Evolutionary conservation across 768 basidiomycete genomes (phyloP), one percentile per base, ranked within the genome.

Genomic region (Auriculariales sp.): DNA sequence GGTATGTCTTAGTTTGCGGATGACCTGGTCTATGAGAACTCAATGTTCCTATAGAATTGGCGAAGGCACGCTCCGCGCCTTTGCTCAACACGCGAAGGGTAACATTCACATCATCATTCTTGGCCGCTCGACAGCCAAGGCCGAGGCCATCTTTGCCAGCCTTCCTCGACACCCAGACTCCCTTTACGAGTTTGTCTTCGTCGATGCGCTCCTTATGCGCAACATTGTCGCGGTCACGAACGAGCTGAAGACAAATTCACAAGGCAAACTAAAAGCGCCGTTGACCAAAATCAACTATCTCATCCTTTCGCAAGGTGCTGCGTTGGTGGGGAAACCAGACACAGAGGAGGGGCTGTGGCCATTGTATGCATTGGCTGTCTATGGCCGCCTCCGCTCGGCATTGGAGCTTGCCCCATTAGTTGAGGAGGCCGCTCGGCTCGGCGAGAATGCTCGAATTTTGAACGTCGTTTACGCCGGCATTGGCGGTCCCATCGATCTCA

Each of bases 201-300:
- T 39, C 30, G 52, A 53, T 25, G 52, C 47, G 14, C 27, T 39
- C 4, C 17, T 42, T 9, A 36, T 53, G 47, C 17, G 28, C 19
- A 24, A 27, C 4, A 32, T 53, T 9, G 34, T 24, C 3, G 44
- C 3, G 3, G 19, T 46, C 33, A 25, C 48, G 6, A 34, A 49
- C 7, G 36, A 49, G 25, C 35, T 53, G 9, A n/a, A n/a, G n/a
- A n/a, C n/a, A n/a, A 15, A 9, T 9, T 6, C 35, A 9, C 22
- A 22, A 6, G 10, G 10, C 0, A 22, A 15, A 2, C 59, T 73
- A 27, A 51, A 52, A 3, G 35, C 51, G 6, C 58, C 62, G 24
- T 59, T 71, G 11, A 63, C 68, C 0, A 75, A 71, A 57, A 57
- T 78, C 58, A 78, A 79, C 61, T 75, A 70, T 58, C 65, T 79